Conservation (phyloP, 2,329 filamentous ascomycete species). For the Apiospora saccharicola region DNA sequence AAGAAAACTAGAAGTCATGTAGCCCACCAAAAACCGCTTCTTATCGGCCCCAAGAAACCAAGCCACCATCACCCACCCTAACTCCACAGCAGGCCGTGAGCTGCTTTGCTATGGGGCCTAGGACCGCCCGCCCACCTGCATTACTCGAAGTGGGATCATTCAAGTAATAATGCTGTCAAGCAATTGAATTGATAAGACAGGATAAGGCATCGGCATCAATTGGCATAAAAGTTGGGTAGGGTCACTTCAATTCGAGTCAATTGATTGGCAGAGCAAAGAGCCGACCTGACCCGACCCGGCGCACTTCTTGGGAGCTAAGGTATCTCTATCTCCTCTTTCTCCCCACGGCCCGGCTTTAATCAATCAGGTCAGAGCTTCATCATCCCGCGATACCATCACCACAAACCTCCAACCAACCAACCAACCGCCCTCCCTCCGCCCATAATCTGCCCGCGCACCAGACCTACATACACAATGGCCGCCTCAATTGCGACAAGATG, state of each 20-base stretch:
- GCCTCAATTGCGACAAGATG: conserved; percentile 65
- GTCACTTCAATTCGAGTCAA: background rate
- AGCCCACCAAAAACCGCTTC: background rate
- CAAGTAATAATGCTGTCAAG: background rate
- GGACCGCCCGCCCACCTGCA: background rate
- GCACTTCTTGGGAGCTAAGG: background rate
- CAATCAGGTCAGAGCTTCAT: conserved; percentile 16
- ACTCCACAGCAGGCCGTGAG: background rate
- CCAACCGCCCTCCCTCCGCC: background rate
- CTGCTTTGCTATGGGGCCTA: background rate
- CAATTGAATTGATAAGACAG: background rate
- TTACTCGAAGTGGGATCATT: background rate
- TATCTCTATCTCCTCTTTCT: background rate
- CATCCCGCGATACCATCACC: background rate
- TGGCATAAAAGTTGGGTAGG: background rate
- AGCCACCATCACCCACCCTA: background rate
- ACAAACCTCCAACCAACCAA: too few relatives aligned
- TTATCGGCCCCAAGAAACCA: background rate
- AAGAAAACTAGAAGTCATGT: background rate
- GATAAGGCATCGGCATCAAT: background rate
- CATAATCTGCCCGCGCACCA: background rate
- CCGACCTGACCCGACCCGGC: background rate
- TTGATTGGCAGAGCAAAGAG: conserved; percentile 9
- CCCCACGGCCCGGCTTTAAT: background rate
- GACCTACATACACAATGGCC: conserved; percentile 12